Percentiles rank a stretch among this genome's conserved stretches.
These are phyloP conservation scores for Aspergillus aculeatinus DNA, from an alignment of 2,329 filamentous ascomycete genomes.

Conservation along the genomic window DNA sequence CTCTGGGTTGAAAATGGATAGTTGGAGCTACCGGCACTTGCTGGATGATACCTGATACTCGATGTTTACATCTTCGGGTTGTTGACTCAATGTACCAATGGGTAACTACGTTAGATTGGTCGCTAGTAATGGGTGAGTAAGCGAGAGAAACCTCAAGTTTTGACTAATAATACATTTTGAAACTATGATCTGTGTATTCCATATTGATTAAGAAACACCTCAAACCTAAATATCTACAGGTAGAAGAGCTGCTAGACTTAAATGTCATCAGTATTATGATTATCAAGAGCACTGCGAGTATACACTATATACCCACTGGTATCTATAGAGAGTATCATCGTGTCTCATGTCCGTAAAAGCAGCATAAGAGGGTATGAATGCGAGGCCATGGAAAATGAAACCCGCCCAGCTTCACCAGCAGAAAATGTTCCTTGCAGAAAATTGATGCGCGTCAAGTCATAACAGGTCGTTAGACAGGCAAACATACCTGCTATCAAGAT, in stretches of 20 bases:
- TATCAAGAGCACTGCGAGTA: neutral
- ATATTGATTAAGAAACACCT: too few species aligned
- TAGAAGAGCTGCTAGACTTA: neutral
- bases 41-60: too few species aligned
- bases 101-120: too few species aligned
- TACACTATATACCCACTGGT: neutral
- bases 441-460: conserved; percentile 1
- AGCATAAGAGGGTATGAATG: neutral
- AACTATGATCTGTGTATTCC: too few species aligned
- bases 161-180: too few species aligned
- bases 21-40: too few species aligned
- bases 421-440: neutral
- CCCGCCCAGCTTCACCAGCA: neutral
- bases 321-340: neutral
- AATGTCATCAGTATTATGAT: neutral
- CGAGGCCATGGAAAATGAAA: neutral
- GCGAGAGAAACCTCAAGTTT: neutral
- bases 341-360: neutral
- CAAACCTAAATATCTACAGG: neutral
- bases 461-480: neutral
- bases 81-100: too few species aligned
- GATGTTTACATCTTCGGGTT: too few species aligned
- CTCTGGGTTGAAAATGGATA: too few species aligned
- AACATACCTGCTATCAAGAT: neutral
- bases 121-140: neutral